Evolutionary conservation across 768 basidiomycete genomes (phyloP).

Genomic region (Coprinopsis strossmayeri): DNA sequence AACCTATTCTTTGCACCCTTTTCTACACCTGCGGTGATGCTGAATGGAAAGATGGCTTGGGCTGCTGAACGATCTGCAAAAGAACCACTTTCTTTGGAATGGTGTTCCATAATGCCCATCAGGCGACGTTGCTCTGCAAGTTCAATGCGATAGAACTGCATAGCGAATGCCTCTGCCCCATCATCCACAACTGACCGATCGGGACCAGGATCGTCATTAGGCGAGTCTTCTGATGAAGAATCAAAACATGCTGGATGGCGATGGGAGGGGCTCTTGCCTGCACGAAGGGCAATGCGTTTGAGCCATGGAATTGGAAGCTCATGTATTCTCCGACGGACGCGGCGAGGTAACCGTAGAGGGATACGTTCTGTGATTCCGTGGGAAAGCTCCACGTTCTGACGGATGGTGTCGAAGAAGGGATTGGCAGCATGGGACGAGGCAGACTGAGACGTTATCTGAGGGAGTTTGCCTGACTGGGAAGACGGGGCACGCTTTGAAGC

Average conservation of each 20-base stretch:
- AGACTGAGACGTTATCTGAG: constrained; percentile 13
- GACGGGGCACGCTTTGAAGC: constrained; percentile 16
- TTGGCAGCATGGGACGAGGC: constrained; percentile 48
- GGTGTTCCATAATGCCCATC: constrained; percentile 89
- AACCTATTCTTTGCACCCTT: constrained; percentile 91
- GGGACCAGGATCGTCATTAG: constrained; percentile 23
- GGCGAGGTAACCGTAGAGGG: constrained; percentile 50
- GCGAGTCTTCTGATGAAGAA: constrained; percentile 22
- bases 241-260: constrained; percentile 15
- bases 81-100: constrained; percentile 53
- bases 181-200: constrained; percentile 45
- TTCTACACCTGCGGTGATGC: constrained; percentile 93
- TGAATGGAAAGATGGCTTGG: constrained; percentile 63
- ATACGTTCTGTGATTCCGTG: constrained; percentile 76
- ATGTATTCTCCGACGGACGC: constrained; percentile 48
- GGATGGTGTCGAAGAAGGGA: constrained; percentile 94
- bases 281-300: constrained; percentile 57
- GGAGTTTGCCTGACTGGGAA: constrained; percentile 9
- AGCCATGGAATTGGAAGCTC: constrained; percentile 83
- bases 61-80: constrained; percentile 10
- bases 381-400: constrained; percentile 79
- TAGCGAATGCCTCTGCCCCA: constrained; percentile 74
- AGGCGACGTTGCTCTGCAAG: constrained; percentile 84
- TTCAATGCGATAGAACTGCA: constrained; percentile 93
- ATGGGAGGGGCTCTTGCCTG: constrained; percentile 23